Conservation (phyloP, 139 green algal genomes). For the Picochlorum sp. region DNA sequence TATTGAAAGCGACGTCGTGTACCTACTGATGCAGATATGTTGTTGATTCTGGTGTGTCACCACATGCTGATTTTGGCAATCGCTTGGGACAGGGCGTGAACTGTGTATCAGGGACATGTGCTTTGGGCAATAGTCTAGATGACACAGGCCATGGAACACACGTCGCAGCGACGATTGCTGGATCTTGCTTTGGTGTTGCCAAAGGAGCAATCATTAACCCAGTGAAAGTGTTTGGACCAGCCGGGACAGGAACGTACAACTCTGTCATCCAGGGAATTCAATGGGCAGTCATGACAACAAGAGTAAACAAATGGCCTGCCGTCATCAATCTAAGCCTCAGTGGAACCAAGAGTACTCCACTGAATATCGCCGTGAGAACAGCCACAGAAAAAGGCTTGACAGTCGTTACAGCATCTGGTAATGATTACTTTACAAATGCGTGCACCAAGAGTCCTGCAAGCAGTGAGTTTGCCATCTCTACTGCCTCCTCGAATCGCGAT, state of each 20-base stretch:
- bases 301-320: constrained; percentile 26
- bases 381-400: constrained; percentile 23
- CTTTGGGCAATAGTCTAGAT: constrained; percentile 8
- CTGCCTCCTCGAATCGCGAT: constrained; percentile 30
- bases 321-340: constrained; percentile 53
- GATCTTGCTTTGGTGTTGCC: constrained; percentile 51
- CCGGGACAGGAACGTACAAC: constrained; percentile 36
- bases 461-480: constrained; percentile 32
- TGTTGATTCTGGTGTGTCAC: constrained; percentile 41
- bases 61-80: constrained; percentile 38
- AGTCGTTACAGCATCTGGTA: constrained; percentile 46
- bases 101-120: constrained; percentile 5
- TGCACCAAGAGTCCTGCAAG: constrained; percentile 45
- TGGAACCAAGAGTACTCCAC: constrained; percentile 23
- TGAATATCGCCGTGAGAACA: constrained; percentile 44
- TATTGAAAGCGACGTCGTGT: too few species aligned
- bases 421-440: constrained; percentile 37
- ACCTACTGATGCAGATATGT: too few species aligned
- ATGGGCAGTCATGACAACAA: constrained; percentile 34
- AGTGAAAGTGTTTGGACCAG: constrained; percentile 31
- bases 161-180: constrained; percentile 42
- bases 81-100: background rate
- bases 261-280: constrained; percentile 43
- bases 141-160: constrained; percentile 62
- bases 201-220: constrained; percentile 40